phyloP scores from a whole-genome alignment of 371 early-diverging fungal genomes.

The Chytridiales sp. region DNA sequence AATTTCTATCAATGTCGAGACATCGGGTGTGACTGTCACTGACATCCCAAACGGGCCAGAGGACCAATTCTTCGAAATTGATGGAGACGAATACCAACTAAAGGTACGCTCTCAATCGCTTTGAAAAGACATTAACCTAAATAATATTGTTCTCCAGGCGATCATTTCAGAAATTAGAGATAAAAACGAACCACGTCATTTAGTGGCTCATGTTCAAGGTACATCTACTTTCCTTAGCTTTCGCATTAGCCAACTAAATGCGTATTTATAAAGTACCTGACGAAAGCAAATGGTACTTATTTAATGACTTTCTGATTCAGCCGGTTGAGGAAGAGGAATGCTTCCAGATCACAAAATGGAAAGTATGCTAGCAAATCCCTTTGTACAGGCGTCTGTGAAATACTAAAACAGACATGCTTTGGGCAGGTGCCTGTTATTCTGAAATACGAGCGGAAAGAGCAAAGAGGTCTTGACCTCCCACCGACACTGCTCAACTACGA shows the following conservation, averaged over 20 bases:
- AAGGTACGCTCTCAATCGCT: neutral
- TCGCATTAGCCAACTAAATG: too few relatives aligned
- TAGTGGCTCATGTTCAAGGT: slow-evolving; percentile 74
- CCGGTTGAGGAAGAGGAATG: slow-evolving; percentile 69
- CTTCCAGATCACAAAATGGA: slow-evolving; percentile 74
- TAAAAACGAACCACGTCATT: slow-evolving; percentile 59
- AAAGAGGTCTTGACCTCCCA: slow-evolving; percentile 29
- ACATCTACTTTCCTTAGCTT: slow-evolving; percentile 17
- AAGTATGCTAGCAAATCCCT: slow-evolving; percentile 55
- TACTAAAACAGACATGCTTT: slow-evolving; percentile 28
- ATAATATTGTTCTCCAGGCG: slow-evolving; percentile 62
- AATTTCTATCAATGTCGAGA: too few relatives aligned
- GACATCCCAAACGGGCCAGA: too few relatives aligned
- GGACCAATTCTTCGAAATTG: too few relatives aligned
- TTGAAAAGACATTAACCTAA: neutral
- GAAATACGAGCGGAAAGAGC: too few relatives aligned
- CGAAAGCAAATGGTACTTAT: slow-evolving; percentile 70
- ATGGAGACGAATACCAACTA: too few relatives aligned
- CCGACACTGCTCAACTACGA: slow-evolving; percentile 7
- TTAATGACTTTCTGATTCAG: slow-evolving; percentile 93
- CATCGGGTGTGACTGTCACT: too few relatives aligned
- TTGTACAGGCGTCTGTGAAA: slow-evolving; percentile 49
- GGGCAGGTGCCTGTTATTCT: slow-evolving; percentile 15
- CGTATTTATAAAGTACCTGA: slow-evolving; percentile 42
- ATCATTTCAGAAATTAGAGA: slow-evolving; percentile 60